phyloP scores from a whole-genome alignment of 75 land plant species.

The Adiantum capillusveneris region DNA sequence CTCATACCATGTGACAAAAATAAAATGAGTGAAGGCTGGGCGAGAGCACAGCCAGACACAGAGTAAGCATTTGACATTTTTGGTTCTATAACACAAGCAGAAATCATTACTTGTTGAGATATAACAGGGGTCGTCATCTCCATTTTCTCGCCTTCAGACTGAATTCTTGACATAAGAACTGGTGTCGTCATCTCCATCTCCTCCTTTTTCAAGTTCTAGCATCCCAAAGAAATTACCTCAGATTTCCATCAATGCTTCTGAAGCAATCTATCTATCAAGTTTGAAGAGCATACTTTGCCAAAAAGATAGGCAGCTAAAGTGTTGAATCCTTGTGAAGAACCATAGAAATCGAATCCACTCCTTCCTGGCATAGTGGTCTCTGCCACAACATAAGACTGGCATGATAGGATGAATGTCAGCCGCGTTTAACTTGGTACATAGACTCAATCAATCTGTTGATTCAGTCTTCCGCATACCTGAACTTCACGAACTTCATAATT shows the following conservation, averaged over 20 bases:
- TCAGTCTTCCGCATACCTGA: constrained; percentile 67
- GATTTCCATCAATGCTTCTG: background rate
- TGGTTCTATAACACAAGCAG: too few relatives aligned
- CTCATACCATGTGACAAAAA: too few relatives aligned
- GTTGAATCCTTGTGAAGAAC: constrained; percentile 82
- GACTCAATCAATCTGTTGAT: background rate
- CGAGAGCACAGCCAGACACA: too few relatives aligned
- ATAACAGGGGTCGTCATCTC: constrained; percentile 98
- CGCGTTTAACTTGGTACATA: background rate
- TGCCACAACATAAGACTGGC: constrained; percentile 79
- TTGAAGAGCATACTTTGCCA: constrained; percentile 73
- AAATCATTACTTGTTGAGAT: constrained; percentile 61
- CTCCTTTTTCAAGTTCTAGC: constrained; percentile 46
- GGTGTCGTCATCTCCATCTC: constrained; percentile 97
- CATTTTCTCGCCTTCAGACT: constrained; percentile 71
- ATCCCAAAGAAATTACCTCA: constrained; percentile 1
- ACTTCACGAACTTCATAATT: constrained; percentile 80
- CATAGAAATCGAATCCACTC: constrained; percentile 80
- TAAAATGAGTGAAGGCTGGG: too few relatives aligned
- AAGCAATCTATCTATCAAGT: too few relatives aligned
- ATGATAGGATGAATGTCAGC: background rate
- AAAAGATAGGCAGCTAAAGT: constrained; percentile 79
- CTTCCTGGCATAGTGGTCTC: constrained; percentile 84
- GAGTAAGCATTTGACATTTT: too few relatives aligned
- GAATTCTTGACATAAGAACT: constrained; percentile 37